Conservation (phyloP, 148 eudicot genomes). For the Silene latifolia region DNA sequence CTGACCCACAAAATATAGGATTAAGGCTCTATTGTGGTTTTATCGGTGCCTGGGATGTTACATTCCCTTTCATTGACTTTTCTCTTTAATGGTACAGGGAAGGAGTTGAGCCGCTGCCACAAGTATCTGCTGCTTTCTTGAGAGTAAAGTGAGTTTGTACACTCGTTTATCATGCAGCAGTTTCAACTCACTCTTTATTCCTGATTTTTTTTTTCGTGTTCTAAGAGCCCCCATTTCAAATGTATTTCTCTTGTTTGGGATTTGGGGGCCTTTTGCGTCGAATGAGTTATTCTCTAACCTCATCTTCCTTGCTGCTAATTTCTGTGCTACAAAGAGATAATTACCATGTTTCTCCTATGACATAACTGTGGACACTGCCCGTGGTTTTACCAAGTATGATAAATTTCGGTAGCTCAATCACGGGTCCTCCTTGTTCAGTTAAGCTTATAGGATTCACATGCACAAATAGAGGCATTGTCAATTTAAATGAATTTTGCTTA, state of each 20-base stretch:
- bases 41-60: neutral
- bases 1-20: neutral
- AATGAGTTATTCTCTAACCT: neutral
- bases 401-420: too few species aligned
- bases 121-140: slow-evolving; percentile 67
- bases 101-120: slow-evolving; percentile 64
- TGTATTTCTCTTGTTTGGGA: too few species aligned
- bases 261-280: neutral
- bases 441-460: too few species aligned
- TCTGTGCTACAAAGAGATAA: neutral
- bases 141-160: slow-evolving; percentile 69
- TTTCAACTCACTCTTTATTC: neutral
- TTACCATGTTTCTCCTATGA: neutral
- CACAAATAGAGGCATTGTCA: too few species aligned
- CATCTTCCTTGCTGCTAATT: neutral
- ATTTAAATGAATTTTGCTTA: too few species aligned
- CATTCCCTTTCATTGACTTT: neutral
- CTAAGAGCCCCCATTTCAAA: neutral
- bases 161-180: neutral
- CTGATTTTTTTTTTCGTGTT: neutral
- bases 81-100: slow-evolving; percentile 47
- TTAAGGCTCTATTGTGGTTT: neutral
- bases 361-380: too few species aligned
- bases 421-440: too few species aligned
- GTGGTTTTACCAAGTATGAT: too few species aligned